These are phyloP conservation scores for Epichloe sp. DNA, from an alignment of 2,329 filamentous ascomycete genomes.

Conservation along the genomic window DNA sequence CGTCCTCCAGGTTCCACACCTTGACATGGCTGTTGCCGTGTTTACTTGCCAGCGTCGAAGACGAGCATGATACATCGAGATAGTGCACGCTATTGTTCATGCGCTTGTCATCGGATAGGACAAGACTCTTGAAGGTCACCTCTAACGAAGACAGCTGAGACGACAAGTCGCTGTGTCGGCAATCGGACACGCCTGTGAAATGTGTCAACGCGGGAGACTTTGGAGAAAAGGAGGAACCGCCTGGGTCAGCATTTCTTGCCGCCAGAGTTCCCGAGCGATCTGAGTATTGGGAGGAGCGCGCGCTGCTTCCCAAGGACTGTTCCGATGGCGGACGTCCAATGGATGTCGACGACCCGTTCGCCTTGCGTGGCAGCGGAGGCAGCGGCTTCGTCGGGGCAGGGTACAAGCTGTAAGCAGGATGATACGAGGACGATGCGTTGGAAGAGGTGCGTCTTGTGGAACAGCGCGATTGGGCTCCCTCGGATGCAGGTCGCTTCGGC, in stretches of 20 bases:
- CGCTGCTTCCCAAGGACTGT: constrained; percentile 1
- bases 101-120: constrained; percentile 17
- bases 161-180: not conserved
- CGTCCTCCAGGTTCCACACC: constrained; percentile 75
- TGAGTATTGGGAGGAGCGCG: constrained; percentile 4
- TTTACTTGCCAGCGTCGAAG: constrained; percentile 22
- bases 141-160: constrained; percentile 5
- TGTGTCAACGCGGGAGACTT: not conserved
- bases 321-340: constrained; percentile 3
- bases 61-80: constrained; percentile 22
- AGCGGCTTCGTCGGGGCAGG: constrained; percentile 6
- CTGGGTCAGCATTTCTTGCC: not conserved
- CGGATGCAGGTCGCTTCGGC: not conserved
- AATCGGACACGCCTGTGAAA: not conserved
- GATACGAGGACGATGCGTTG: constrained; percentile 1
- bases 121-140: constrained; percentile 10
- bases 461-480: not conserved
- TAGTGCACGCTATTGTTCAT: constrained; percentile 20
- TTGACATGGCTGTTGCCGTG: constrained; percentile 63
- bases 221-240: not conserved
- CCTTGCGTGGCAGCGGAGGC: constrained; percentile 2
- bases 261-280: constrained; percentile 1
- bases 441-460: constrained; percentile 1
- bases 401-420: constrained; percentile 4
- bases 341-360: constrained; percentile 1